Evolutionary conservation across 331 rosid genomes (phyloP), one percentile per base, ranked within the genome.

Genomic region (Spiraea crenata): DNA sequence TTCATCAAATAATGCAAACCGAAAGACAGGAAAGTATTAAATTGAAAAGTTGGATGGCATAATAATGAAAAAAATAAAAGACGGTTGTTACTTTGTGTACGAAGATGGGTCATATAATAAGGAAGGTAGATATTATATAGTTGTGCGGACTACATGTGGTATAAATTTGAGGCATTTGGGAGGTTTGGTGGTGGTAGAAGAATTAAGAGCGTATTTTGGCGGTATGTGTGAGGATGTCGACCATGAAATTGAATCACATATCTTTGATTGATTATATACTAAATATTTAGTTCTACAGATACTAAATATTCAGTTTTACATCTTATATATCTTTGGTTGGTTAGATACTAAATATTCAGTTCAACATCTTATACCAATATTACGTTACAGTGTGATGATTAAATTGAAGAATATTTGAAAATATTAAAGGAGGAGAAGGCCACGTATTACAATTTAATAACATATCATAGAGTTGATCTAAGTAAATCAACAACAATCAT

Each of bases 131-230:
- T 65, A 47, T 31, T 64, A 20, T 3, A 52, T 6, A 19, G 31
- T 25, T 40, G 73, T 69, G 63, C 20, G 54, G 54, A 20, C 52
- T 16, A 20, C 7, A 1, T 51, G 48, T 52, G 73, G 7, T 68
- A 19, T 11, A 38, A 14, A 39, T 42, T 25, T 14, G 44, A 55
- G 52, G 41, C 63, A 20, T 54, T 39, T 13, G 25, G 7, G 35
- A 13, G 64, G 74, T 61, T 70, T 70, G 65, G 74, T 70, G 65
- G 74, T 25, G 56, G 46, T 42, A 25, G 15, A 15, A 9, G 35
- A 60, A 69, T 47, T 38, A 16, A 4, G n/a, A 61, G n/a, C n/a
- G n/a, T n/a, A 38, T 15, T 60, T 60, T 10, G 4, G 31, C 12
- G 4, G 31, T 60, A 9, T 6, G 65, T 60, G 31, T 39, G 4